These are phyloP conservation scores for Sphaerobolus stellatus DNA, from an alignment of 1,284 basidiomycete genomes.

Conservation along the genomic window DNA sequence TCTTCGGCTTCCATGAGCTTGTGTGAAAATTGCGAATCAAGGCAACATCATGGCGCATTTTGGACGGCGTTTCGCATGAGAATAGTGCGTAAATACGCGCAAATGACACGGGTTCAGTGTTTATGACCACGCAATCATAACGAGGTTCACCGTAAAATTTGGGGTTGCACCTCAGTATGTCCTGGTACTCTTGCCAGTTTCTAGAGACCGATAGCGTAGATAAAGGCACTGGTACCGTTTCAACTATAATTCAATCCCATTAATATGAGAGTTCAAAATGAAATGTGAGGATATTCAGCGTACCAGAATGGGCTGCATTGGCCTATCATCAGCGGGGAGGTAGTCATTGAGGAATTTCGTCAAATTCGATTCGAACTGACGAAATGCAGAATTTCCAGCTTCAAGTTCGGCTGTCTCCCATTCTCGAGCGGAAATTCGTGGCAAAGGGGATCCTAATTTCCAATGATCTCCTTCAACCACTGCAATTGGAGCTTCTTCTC, in stretches of 20 bases:
- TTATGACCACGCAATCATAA: not conserved
- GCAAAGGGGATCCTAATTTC: not conserved
- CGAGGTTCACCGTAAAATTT: not conserved
- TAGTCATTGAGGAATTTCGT: not conserved
- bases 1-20: not conserved
- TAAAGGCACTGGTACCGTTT: not conserved
- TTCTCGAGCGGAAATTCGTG: not conserved
- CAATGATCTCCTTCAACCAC: not conserved
- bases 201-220: not conserved
- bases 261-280: too few species aligned
- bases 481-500: not conserved
- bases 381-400: not conserved
- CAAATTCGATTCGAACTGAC: not conserved
- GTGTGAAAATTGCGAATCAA: not conserved
- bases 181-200: not conserved
- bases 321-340: not conserved
- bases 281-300: too few species aligned
- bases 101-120: not conserved
- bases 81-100: not conserved
- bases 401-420: not conserved
- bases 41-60: not conserved
- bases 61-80: not conserved
- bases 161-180: not conserved
- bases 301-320: not conserved
- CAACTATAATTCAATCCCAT: conserved; percentile 21